Percentiles rank a stretch among this genome's conserved stretches.
phyloP scores from a whole-genome alignment of 1,284 basidiomycete species.

The Trichosporon sp. region DNA sequence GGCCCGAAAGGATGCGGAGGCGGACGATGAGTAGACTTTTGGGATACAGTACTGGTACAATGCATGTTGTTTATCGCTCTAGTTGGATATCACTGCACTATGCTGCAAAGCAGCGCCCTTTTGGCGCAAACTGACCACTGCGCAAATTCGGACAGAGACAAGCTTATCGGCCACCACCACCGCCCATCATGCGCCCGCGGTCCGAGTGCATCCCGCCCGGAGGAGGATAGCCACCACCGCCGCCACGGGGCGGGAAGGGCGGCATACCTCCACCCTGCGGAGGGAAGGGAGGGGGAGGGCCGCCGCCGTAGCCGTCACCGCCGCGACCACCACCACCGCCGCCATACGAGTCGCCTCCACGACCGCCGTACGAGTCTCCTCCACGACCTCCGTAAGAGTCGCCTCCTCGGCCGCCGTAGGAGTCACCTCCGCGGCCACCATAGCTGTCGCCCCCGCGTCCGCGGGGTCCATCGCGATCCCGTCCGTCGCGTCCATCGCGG shows the following conservation, averaged over 20 bases:
- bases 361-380: not conserved
- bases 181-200: slow-evolving; percentile 70
- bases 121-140: too few species aligned
- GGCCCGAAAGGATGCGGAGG: slow-evolving; percentile 6
- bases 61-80: slow-evolving; percentile 2
- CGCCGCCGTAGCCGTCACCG: slow-evolving; percentile 3
- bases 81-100: slow-evolving; percentile 3
- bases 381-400: not conserved
- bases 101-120: not conserved
- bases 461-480: not conserved
- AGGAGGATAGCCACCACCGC: slow-evolving; percentile 26
- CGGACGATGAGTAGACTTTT: slow-evolving; percentile 10
- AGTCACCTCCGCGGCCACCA: not conserved
- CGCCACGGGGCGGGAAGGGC: slow-evolving; percentile 20
- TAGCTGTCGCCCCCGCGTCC: not conserved
- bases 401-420: not conserved
- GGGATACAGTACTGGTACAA: slow-evolving; percentile 3
- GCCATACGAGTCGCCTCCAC: not conserved
- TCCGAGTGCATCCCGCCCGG: slow-evolving; percentile 70
- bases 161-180: not conserved
- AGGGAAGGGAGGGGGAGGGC: slow-evolving; percentile 56
- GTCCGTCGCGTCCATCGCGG: not conserved
- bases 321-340: not conserved
- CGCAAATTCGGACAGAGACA: too few species aligned
- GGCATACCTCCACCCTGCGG: slow-evolving; percentile 40